These are phyloP conservation scores for Helianthus tuberosus DNA, from an alignment of 129 eudicot species.

Conservation along the genomic window DNA sequence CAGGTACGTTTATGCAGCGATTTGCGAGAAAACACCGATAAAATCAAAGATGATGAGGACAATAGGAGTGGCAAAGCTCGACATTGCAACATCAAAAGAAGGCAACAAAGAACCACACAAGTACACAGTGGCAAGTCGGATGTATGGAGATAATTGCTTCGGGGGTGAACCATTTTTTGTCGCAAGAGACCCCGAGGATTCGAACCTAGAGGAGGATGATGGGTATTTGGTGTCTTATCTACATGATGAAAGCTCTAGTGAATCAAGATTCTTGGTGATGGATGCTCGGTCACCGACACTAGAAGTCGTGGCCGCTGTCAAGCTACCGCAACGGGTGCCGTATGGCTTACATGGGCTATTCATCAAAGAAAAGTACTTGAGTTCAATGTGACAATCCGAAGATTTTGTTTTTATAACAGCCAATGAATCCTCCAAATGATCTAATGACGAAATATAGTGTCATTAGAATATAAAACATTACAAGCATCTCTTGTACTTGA, in stretches of 20 bases:
- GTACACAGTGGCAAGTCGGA: slow-evolving; percentile 55
- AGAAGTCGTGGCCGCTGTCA: slow-evolving; percentile 49
- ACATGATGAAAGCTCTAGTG: slow-evolving; percentile 53
- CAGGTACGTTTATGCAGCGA: slow-evolving; percentile 60
- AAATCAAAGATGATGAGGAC: slow-evolving; percentile 11
- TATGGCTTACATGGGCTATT: slow-evolving; percentile 80
- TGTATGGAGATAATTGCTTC: slow-evolving; percentile 57
- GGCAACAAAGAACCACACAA: slow-evolving; percentile 38
- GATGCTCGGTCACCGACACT: slow-evolving; percentile 64
- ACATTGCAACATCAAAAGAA: slow-evolving; percentile 38
- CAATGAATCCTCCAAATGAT: too few species aligned
- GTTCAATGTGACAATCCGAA: slow-evolving; percentile 6
- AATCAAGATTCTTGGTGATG: slow-evolving; percentile 71
- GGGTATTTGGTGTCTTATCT: slow-evolving; percentile 63
- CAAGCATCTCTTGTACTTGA: too few species aligned
- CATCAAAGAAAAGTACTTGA: slow-evolving; percentile 51
- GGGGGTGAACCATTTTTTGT: slow-evolving; percentile 78
- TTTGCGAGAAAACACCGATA: slow-evolving; percentile 23
- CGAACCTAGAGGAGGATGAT: slow-evolving; percentile 55
- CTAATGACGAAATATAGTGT: too few species aligned
- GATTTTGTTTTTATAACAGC: too few species aligned
- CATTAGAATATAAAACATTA: too few species aligned
- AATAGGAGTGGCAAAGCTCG: slow-evolving; percentile 56
- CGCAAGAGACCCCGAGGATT: slow-evolving; percentile 41
- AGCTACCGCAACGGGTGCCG: slow-evolving; percentile 69